Percentiles rank a stretch among this genome's conserved stretches.
These are phyloP conservation scores for Rhodosporidiobolus sp. DNA, from an alignment of 768 basidiomycete species.

Conservation along the genomic window DNA sequence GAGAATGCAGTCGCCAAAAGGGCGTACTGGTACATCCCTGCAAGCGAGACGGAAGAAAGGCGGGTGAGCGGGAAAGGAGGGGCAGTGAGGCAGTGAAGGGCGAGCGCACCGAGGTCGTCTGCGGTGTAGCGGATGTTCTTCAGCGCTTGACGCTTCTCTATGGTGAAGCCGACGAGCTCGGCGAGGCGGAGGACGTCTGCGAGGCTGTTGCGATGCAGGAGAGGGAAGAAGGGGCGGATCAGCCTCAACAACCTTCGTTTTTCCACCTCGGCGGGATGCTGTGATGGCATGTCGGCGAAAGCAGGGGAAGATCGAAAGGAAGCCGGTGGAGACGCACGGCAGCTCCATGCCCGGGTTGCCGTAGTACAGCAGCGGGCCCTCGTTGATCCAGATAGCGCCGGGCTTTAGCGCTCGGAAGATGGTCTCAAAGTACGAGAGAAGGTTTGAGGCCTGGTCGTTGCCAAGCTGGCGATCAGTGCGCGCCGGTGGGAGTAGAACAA, in stretches of 20 bases:
- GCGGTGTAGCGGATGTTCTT: conserved; percentile 18
- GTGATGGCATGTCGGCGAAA: background rate
- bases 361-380: conserved; percentile 59
- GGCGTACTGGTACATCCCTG: conserved; percentile 32
- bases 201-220: conserved; percentile 61
- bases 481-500: background rate
- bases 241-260: no score
- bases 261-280: no score
- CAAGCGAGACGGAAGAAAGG: background rate
- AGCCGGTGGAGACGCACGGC: conserved; percentile 20
- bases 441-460: conserved; percentile 18
- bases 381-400: conserved; percentile 68
- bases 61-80: no score
- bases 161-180: conserved; percentile 59
- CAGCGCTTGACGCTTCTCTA: conserved; percentile 23
- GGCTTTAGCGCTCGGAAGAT: conserved; percentile 60
- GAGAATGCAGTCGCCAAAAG: background rate
- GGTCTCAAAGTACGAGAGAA: conserved; percentile 52
- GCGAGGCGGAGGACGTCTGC: conserved; percentile 62
- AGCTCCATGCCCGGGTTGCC: conserved; percentile 37
- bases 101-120: conserved; percentile 19
- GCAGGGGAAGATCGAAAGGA: no score
- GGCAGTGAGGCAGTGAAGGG: background rate
- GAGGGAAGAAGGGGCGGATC: conserved; percentile 48
- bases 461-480: conserved; percentile 27